These are phyloP conservation scores for Dendrobium huoshanense DNA, from an alignment of 106 monocot species.

Conservation along the genomic window DNA sequence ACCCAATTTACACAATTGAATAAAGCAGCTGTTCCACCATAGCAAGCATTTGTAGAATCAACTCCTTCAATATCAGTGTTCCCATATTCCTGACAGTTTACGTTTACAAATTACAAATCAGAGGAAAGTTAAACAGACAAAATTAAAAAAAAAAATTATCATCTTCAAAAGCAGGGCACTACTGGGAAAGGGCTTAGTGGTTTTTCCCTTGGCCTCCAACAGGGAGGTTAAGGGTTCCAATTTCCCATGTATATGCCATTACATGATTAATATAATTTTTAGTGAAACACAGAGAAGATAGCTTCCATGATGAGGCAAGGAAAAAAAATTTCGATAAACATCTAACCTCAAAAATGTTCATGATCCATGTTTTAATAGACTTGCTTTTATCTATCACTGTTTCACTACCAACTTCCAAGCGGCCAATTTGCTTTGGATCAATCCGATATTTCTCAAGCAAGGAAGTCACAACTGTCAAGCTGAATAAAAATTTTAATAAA, in stretches of 20 bases:
- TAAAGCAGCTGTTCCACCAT: slow-evolving; percentile 95
- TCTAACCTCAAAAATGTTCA: slow-evolving; percentile 93
- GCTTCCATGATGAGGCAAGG: background rate
- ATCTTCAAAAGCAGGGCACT: background rate
- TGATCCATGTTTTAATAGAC: slow-evolving; percentile 93
- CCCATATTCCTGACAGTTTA: slow-evolving; percentile 57
- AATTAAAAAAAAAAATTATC: background rate
- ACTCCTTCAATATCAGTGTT: slow-evolving; percentile 98
- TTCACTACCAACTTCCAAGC: slow-evolving; percentile 94
- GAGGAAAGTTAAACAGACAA: background rate
- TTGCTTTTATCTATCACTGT: slow-evolving; percentile 99
- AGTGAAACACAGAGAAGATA: background rate
- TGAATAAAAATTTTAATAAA: slow-evolving; percentile 17
- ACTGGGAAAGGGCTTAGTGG: background rate
- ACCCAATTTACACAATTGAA: slow-evolving; percentile 99
- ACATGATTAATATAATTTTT: background rate
- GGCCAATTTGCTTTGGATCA: slow-evolving; percentile 80
- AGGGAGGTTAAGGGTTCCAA: background rate
- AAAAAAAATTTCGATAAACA: background rate
- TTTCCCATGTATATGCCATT: background rate
- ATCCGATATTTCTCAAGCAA: slow-evolving; percentile 86
- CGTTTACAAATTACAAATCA: background rate
- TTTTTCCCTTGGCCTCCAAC: background rate
- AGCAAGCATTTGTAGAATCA: slow-evolving; percentile 98
- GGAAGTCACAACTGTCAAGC: slow-evolving; percentile 83